A percentile compares a stretch with the other conserved stretches of the same genome.
Conservation (phyloP, 2,329 filamentous ascomycete species). For the Talaromyces rugulosus region DNA sequence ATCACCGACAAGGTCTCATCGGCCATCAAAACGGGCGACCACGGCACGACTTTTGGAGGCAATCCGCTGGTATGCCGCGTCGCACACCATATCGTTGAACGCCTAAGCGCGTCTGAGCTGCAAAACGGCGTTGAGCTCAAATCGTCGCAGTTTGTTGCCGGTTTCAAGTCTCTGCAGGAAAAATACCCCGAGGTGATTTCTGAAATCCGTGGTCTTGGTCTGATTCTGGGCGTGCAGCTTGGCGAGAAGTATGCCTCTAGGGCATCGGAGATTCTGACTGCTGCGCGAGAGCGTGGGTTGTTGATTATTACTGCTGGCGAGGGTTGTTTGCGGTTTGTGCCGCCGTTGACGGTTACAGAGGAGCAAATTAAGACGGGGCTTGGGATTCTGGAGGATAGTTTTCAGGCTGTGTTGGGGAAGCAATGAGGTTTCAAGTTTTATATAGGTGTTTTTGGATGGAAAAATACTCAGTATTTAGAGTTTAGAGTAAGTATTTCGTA, state of each 20-base stretch:
- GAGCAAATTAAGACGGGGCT: conserved; percentile 76
- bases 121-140: conserved; percentile 68
- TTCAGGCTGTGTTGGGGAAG: conserved; percentile 46
- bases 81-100: conserved; percentile 77
- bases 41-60: conserved; percentile 91
- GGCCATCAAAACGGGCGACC: conserved; percentile 71
- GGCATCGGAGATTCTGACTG: conserved; percentile 64
- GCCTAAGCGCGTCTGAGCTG: conserved; percentile 67
- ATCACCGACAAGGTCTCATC: conserved; percentile 62
- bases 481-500: too few species aligned
- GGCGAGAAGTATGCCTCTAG: conserved; percentile 58
- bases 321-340: conserved; percentile 89
- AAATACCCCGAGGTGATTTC: conserved; percentile 67
- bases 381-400: conserved; percentile 66
- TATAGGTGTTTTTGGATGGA: neutral
- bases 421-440: neutral
- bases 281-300: conserved; percentile 80
- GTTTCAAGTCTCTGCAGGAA: conserved; percentile 54
- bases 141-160: conserved; percentile 54
- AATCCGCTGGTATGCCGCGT: conserved; percentile 83
- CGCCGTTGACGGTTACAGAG: conserved; percentile 74
- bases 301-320: conserved; percentile 89
- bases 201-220: conserved; percentile 75
- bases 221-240: conserved; percentile 85
- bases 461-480: neutral